phyloP scores from a whole-genome alignment of 2,329 filamentous ascomycete species.

The Apiospora pterosperma region DNA sequence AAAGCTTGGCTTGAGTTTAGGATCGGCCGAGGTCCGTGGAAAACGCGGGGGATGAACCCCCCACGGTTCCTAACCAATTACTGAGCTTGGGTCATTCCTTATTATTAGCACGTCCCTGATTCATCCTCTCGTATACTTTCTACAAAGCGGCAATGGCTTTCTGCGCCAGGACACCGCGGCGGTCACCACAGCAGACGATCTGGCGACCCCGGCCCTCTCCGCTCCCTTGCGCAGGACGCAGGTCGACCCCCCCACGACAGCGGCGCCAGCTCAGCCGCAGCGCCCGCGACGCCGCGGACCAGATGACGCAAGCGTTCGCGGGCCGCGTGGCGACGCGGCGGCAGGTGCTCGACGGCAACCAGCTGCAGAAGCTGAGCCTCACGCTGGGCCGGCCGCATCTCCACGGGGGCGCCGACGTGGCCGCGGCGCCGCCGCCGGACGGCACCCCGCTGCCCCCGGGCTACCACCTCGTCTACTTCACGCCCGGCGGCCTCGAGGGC shows the following conservation, averaged over 20 bases:
- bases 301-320: conserved; percentile 28
- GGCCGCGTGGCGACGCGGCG: conserved; percentile 23
- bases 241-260: neutral
- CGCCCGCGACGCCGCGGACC: conserved; percentile 10
- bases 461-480: conserved; percentile 64
- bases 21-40: neutral
- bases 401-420: conserved; percentile 35
- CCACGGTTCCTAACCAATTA: neutral
- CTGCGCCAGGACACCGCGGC: neutral
- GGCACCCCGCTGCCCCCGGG: conserved; percentile 54
- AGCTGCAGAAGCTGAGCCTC: conserved; percentile 58
- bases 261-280: conserved; percentile 5
- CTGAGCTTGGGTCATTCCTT: neutral
- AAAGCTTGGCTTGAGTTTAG: neutral
- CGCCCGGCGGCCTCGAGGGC: conserved; percentile 49
- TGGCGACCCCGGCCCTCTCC: neutral
- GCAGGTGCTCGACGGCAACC: conserved; percentile 59
- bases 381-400: conserved; percentile 51
- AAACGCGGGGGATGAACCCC: neutral
- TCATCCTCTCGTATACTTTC: neutral
- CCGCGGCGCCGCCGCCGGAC: conserved; percentile 30
- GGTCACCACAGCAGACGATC: neutral
- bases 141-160: neutral
- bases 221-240: neutral
- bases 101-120: too few relatives aligned